phyloP scores from a whole-genome alignment of 1,284 basidiomycete species.

The Malassezia pachydermatis region DNA sequence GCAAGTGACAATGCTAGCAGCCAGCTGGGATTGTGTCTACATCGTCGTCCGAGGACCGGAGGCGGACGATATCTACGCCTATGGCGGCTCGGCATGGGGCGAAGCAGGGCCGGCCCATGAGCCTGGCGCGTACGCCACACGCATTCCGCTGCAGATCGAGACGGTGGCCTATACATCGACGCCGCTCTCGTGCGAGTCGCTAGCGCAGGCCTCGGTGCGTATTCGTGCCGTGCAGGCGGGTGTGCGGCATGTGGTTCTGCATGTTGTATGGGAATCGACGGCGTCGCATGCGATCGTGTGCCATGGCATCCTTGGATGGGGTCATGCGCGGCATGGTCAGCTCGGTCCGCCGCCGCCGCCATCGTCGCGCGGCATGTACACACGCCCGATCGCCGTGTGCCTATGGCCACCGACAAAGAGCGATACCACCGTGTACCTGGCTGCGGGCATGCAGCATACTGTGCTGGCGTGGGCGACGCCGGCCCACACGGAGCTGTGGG shows the following conservation, averaged over 20 bases:
- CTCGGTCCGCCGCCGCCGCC: slow-evolving; percentile 1
- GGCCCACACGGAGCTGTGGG: neutral
- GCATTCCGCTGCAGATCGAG: neutral
- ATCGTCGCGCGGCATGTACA: neutral
- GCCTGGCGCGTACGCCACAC: neutral
- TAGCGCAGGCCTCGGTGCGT: slow-evolving; percentile 2
- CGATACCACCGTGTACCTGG: neutral
- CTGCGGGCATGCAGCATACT: slow-evolving; percentile 12
- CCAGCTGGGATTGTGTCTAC: slow-evolving; percentile 12
- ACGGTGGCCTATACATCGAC: too few relatives aligned
- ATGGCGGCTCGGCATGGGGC: slow-evolving; percentile 4
- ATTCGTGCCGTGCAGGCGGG: slow-evolving; percentile 5
- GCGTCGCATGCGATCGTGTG: neutral
- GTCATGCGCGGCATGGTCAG: slow-evolving; percentile 17
- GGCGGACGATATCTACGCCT: slow-evolving; percentile 1
- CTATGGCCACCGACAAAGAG: neutral
- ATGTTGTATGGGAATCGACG: neutral
- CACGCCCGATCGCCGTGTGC: neutral
- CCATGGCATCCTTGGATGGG: slow-evolving; percentile 12
- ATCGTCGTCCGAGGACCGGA: slow-evolving; percentile 1
- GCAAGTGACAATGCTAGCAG: slow-evolving; percentile 1
- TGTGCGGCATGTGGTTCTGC: slow-evolving; percentile 11
- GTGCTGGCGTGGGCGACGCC: neutral
- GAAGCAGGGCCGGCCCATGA: neutral
- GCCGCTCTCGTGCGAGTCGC: too few relatives aligned